Base-by-base conservation (phyloP, 1,284 basidiomycete genomes). In the Pseudozyma thailandica region DNA sequence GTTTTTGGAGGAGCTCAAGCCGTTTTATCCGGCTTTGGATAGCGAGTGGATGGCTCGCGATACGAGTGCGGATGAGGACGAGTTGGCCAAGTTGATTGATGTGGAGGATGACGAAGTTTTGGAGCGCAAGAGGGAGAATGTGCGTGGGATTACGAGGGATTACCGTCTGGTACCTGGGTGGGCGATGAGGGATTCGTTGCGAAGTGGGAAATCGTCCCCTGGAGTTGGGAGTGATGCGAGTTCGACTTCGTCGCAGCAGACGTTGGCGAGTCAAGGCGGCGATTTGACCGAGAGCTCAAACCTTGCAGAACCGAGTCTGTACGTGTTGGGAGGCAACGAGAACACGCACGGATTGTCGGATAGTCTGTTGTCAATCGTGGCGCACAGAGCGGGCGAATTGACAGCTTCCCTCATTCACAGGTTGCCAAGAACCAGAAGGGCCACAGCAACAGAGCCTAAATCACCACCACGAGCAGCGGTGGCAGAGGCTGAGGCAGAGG, bases 241-340 rank as follows among this genome's bases (percentile, higher is more conserved):
- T 7, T 72, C 68, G 6, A 74, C 58, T 0, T 68, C 59, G 35
- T 63, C 63, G 28, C 72, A 63, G 23, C 65, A 64, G 37, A 70
- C 71, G 3, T 50, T 68, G 20, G 59, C 60, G 6, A 68, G 50
- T 39, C 49, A 72, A 25, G 25, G 39, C n/a, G n/a, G n/a, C 2
- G 25, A 33, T 38, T 20, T 47, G 18, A 30, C 52, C 2, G 35
- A 46, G 13, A 12, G 43, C 0, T 10, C 39, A 15, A 41, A 45
- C 27, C 18, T 59, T 6, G 50, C 63, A 6, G 63, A 72, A 38
- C 56, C 75, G 3, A 57, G 52, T 21, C 57, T 82, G 6, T 81
- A 76, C 65, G 69, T 81, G 20, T 53, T 82, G 26, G 81, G 81
- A 43, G 73, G 79, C 56, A 82, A 82, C 66, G 81, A 82, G 39